phyloP scores from a whole-genome alignment of 2,329 filamentous ascomycete genomes.

The Ceratocystis papillata region DNA sequence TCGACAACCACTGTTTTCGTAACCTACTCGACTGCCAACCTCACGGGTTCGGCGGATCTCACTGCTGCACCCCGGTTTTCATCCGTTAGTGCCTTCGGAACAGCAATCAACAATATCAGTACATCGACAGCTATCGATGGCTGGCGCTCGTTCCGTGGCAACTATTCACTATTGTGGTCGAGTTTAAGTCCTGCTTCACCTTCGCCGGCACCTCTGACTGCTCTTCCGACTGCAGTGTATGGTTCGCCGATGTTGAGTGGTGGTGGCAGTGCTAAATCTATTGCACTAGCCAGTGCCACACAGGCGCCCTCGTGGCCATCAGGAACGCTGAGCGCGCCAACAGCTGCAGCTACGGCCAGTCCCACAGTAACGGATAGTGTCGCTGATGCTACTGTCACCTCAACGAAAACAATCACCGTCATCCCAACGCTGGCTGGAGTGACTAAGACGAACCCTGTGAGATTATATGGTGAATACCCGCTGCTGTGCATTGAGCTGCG shows the following conservation, averaged over 20 bases:
- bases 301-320: slow-evolving; percentile 20
- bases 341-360: not conserved
- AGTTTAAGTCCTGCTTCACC: slow-evolving; percentile 4
- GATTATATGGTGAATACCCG: slow-evolving; percentile 22
- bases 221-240: not conserved
- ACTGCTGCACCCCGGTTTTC: not conserved
- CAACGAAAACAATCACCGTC: not conserved
- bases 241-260: too few species aligned
- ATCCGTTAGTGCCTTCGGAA: not conserved
- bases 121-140: not conserved
- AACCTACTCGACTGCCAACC: slow-evolving; percentile 12
- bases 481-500: slow-evolving; percentile 21
- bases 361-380: not conserved
- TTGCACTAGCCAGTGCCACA: not conserved
- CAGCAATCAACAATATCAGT: not conserved
- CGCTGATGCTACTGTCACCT: not conserved
- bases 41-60: slow-evolving; percentile 2
- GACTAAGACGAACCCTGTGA: slow-evolving; percentile 8
- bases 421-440: not conserved
- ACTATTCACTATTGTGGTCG: slow-evolving; percentile 18
- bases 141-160: slow-evolving; percentile 15
- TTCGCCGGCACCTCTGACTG: not conserved
- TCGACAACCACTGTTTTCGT: slow-evolving; percentile 15
- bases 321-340: slow-evolving; percentile 11
- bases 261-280: not conserved